Conservation (phyloP, 2,329 filamentous ascomycete genomes). For the Fusarium secorum region DNA sequence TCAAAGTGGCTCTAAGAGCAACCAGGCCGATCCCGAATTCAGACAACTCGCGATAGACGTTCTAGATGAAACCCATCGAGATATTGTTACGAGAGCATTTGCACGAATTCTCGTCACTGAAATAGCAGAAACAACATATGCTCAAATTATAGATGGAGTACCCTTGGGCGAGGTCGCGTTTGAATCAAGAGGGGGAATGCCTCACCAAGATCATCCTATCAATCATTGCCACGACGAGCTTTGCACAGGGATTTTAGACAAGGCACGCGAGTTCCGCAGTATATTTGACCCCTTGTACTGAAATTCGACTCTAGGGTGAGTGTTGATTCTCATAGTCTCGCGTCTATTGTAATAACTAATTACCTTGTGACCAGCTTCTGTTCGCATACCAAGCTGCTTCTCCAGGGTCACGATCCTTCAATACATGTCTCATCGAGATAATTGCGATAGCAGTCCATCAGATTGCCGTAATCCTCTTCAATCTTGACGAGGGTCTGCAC, state of each 20-base stretch:
- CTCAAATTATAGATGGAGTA: slow-evolving; percentile 39
- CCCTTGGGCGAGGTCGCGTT: slow-evolving; percentile 3
- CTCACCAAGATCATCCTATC: slow-evolving; percentile 16
- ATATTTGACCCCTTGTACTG: slow-evolving; percentile 8
- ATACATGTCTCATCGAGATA: slow-evolving; percentile 45
- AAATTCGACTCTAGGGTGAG: slow-evolving; percentile 26
- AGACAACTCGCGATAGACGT: background rate
- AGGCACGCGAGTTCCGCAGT: slow-evolving; percentile 14
- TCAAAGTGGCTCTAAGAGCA: too few species aligned
- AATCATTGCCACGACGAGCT: slow-evolving; percentile 30
- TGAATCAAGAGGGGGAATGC: background rate
- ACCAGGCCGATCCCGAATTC: too few species aligned
- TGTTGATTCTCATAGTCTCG: accelerated
- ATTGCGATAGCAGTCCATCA: slow-evolving; percentile 43
- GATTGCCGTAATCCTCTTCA: slow-evolving; percentile 40
- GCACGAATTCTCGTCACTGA: slow-evolving; percentile 15
- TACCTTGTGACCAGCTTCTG: slow-evolving; percentile 26
- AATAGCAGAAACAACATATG: slow-evolving; percentile 25
- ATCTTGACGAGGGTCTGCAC: slow-evolving; percentile 31
- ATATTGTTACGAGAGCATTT: slow-evolving; percentile 1
- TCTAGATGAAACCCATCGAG: background rate
- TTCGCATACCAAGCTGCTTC: slow-evolving; percentile 35
- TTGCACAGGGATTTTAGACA: slow-evolving; percentile 29
- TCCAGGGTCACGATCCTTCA: slow-evolving; percentile 38
- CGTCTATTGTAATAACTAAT: background rate